These are phyloP conservation scores for Schoenoplectus tabernaemontani DNA, from an alignment of 202 grass and related monocot species.

Conservation along the genomic window DNA sequence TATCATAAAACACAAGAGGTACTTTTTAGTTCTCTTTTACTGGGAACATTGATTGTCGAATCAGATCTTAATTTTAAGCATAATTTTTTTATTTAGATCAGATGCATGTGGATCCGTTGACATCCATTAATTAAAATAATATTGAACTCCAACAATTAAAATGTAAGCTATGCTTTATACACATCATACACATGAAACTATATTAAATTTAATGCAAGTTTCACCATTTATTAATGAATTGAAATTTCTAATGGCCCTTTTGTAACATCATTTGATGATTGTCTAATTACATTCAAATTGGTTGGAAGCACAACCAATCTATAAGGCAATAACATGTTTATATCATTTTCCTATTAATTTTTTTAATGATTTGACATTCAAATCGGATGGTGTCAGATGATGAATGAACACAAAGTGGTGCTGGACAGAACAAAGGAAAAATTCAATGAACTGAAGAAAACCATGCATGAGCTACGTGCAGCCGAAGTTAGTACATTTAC, in stretches of 20 bases:
- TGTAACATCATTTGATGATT: neutral
- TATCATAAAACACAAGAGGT: constrained; percentile 89
- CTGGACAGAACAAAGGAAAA: constrained; percentile 78
- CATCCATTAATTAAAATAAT: neutral
- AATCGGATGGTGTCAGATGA: constrained; percentile 33
- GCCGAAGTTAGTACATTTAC: constrained; percentile 41
- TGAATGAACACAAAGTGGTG: constrained; percentile 65
- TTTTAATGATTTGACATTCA: neutral
- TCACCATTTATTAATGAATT: neutral
- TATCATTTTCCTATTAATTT: neutral
- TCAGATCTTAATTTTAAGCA: constrained; percentile 15
- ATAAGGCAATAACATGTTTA: neutral
- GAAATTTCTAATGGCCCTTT: neutral
- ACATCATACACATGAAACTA: neutral
- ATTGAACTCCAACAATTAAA: neutral
- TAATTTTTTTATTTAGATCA: neutral
- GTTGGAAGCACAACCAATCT: neutral
- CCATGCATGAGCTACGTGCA: constrained; percentile 69
- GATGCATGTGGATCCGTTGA: neutral
- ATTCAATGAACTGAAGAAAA: constrained; percentile 72
- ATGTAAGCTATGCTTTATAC: neutral
- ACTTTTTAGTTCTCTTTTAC: constrained; percentile 5
- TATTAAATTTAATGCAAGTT: neutral
- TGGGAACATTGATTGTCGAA: neutral
- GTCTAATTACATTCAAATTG: neutral